Evolutionary conservation across 805 yeast genomes (phyloP).

Genomic region (Naumovozyma dairenensis): DNA sequence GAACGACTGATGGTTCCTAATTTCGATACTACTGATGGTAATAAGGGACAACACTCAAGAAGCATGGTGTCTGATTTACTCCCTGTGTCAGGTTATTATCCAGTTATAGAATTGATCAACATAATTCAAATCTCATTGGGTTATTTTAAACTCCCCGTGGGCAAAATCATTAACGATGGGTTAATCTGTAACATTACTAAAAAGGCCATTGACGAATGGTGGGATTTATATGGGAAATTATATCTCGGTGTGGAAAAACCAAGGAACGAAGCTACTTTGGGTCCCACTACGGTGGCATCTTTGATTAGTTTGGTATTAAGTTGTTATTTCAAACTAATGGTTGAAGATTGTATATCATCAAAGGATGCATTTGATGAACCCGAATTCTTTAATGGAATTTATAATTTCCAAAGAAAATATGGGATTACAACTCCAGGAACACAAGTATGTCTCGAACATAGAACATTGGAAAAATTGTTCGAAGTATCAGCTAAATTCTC

Average conservation of each 20-base stretch:
- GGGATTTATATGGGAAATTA: conserved; percentile 57
- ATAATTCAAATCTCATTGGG: conserved; percentile 66
- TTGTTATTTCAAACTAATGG: conserved; percentile 51
- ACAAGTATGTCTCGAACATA: conserved; percentile 46
- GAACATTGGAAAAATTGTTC: conserved; percentile 42
- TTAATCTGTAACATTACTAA: conserved; percentile 70
- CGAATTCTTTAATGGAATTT: conserved; percentile 53
- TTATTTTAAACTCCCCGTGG: conserved; percentile 66
- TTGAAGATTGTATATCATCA: conserved; percentile 52
- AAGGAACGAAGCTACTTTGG: conserved; percentile 42
- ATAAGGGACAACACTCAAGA: no score
- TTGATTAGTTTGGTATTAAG: conserved; percentile 68
- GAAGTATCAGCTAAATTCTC: conserved; percentile 38
- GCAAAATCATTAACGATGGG: conserved; percentile 65
- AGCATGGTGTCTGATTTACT: no score
- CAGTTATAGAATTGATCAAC: conserved; percentile 64
- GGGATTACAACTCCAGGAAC: conserved; percentile 33
- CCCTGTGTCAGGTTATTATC: conserved; percentile 31
- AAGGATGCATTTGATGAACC: conserved; percentile 75
- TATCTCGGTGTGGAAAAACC: conserved; percentile 27
- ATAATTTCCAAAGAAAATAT: conserved; percentile 68
- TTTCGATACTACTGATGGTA: no score
- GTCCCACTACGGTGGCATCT: conserved; percentile 66
- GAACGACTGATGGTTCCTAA: no score
- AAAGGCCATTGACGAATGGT: conserved; percentile 70